A percentile compares a stretch with the other conserved stretches of the same genome.
phyloP scores from a whole-genome alignment of 1,284 basidiomycete genomes.

The Acaromyces ingoldii region DNA sequence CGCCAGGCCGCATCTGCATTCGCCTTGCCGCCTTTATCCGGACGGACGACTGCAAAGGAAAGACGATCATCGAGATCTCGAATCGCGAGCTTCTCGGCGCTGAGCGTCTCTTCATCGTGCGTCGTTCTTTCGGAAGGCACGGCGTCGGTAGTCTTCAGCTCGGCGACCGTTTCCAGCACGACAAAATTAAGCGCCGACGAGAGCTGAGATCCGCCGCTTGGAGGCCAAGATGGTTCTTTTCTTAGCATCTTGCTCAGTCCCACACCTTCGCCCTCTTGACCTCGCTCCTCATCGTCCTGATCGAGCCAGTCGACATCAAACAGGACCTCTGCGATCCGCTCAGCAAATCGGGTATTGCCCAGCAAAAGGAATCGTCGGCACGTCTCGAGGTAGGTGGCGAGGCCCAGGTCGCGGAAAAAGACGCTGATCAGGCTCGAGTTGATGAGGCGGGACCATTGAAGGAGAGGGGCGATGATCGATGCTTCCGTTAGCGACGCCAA shows the following conservation, averaged over 20 bases:
- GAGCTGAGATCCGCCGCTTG: conserved; percentile 19
- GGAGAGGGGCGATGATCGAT: conserved; percentile 13
- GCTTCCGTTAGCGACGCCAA: conserved; percentile 1
- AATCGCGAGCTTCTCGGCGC: conserved; percentile 16
- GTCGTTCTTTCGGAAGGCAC: background rate
- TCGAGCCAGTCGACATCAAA: conserved; percentile 15
- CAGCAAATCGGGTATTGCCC: conserved; percentile 23
- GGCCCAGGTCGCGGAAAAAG: conserved; percentile 34
- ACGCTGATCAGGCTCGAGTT: conserved; percentile 36
- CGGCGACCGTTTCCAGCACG: conserved; percentile 30
- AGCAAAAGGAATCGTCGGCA: conserved; percentile 34
- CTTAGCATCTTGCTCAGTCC: background rate
- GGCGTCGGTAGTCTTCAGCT: conserved; percentile 16
- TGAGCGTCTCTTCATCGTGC: background rate
- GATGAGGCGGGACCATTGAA: conserved; percentile 32
- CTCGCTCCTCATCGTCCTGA: too few relatives aligned
- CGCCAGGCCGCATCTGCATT: conserved; percentile 13
- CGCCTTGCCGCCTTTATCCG: conserved; percentile 6
- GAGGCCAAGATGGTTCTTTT: conserved; percentile 19
- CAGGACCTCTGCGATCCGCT: conserved; percentile 19
- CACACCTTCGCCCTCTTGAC: too few relatives aligned
- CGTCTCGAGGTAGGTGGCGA: conserved; percentile 33
- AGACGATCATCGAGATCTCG: conserved; percentile 34
- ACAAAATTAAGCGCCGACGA: conserved; percentile 29
- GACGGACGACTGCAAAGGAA: conserved; percentile 31